Evolutionary conservation across 768 basidiomycete genomes (phyloP), one percentile per base, ranked within the genome.

Genomic region (Boletus pseudo-olivaceus): DNA sequence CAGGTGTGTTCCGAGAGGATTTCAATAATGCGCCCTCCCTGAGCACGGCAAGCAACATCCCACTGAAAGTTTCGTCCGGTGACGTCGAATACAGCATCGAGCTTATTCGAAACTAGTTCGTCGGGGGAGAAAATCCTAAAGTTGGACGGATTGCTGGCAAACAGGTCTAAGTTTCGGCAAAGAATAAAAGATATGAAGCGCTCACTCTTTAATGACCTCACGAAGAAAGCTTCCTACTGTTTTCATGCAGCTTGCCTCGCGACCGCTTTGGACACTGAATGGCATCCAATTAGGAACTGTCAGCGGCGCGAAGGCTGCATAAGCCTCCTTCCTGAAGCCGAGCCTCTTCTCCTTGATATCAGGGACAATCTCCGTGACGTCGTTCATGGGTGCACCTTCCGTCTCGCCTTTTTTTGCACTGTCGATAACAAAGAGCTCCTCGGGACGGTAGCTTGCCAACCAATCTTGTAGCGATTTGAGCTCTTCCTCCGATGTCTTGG

Each of bases 111-210:
- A 11, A 87, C 83, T 2, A 93, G 75, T 62, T 93, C 90, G 59
- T 97, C 93, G 0, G 93, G 93, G 20, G 88, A 92, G 75, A 95
- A 95, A 54, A 96, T 90, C 37, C 93, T 81, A 80, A 94, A 94
- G 0, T 79, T 76, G 19, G 72, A 77, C 1, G 88, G 88, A 68
- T 97, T 93, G 49, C 84, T 86, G 52, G 11, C 15, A n/a, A 17
- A 35, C 10, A 17, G 10, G 8, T 52, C 9, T 58, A 11, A 55
- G 49, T 26, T 46, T 33, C 29, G 7, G 20, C 15, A 6, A 7
- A 34, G 12, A 38, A 50, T 5, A 45, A 20, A 46, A 33, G 3
- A 32, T 38, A 35, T 8, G 26, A 35, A 38, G 41, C 3, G 62
- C 81, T 33, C 57, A 85, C 84, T 75, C 65, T 56, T 73, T 70